Evolutionary conservation across 768 basidiomycete species (phyloP), one percentile per base, ranked within the genome.

Genomic region (Russula dissimulans): DNA sequence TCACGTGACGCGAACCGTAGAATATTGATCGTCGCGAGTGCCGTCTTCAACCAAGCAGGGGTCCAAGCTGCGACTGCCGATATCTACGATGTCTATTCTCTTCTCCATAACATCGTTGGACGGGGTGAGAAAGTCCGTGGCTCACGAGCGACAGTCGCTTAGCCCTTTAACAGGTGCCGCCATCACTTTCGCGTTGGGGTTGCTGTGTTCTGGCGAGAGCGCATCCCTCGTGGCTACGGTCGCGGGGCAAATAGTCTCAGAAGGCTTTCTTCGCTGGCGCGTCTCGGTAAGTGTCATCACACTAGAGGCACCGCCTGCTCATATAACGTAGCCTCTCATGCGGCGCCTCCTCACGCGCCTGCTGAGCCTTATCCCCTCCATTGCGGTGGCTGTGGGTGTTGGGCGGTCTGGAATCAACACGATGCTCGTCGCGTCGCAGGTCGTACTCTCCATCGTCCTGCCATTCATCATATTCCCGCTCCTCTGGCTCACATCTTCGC

Each of bases 211-310:
- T 2, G 94, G 95, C 3, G 93, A 97, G 78, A 89, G 89, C 64
- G 89, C 95, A 0, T 89, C 87, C 8, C 80, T 97, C 52, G 87
- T 95, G 4, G 93, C 91, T 10, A 97, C 92, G 0, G 79, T 95
- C 12, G 87, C 91, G 0, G 93, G 93, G 0, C 94, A 97, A 72
- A 86, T 90, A 22, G 86, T 97, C 42, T 85, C 85, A 0, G 93
- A 97, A 72, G 93, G 94, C 0, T 93, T 94, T 72, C 78, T 95
- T 56, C 83, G 81, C 54, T 95, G 92, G 92, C 80, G 83, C 48
- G 81, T 91, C 39, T 88, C 89, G 64, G 87, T 89, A 68, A 48
- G 68, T 64, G n/a, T 39, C 2, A 31, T 4, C 31, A 8, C 36
- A 36, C 22, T 38, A 12, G 36, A 26, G 17, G 1, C n/a, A 73